phyloP scores from a whole-genome alignment of 2,329 filamentous ascomycete species.

The Fusarium piperis region DNA sequence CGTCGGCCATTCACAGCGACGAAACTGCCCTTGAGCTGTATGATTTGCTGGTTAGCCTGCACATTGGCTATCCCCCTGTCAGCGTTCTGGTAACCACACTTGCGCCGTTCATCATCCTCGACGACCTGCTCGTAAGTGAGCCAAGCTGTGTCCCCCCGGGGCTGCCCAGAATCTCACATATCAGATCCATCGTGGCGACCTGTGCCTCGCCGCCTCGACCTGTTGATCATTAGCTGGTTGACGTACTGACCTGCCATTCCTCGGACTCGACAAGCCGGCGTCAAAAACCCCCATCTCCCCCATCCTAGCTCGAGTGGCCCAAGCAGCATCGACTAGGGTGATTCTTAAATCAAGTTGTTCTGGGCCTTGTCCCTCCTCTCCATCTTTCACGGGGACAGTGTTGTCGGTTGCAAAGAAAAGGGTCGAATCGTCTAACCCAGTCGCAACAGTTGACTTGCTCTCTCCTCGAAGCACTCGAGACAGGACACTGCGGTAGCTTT shows the following conservation, averaged over 20 bases:
- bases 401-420: constrained; percentile 7
- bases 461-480: constrained; percentile 4
- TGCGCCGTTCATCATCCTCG: constrained; percentile 30
- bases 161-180: constrained; percentile 14
- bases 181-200: constrained; percentile 23
- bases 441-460: constrained; percentile 2
- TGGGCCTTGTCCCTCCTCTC: neutral
- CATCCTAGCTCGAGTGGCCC: constrained; percentile 9
- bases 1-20: constrained; percentile 39
- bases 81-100: constrained; percentile 28
- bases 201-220: constrained; percentile 18
- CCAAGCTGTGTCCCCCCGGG: constrained; percentile 18
- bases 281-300: constrained; percentile 9
- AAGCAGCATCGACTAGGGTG: constrained; percentile 16
- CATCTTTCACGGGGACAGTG: neutral
- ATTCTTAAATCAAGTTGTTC: constrained; percentile 2
- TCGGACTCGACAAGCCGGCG: constrained; percentile 16
- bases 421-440: neutral
- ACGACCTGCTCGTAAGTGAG: constrained; percentile 27
- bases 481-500: constrained; percentile 10
- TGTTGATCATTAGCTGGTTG: constrained; percentile 28
- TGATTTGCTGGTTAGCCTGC: constrained; percentile 41
- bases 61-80: constrained; percentile 34
- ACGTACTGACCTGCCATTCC: constrained; percentile 23
- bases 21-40: constrained; percentile 26